Percentiles rank a stretch among this genome's conserved stretches.
phyloP scores from a whole-genome alignment of 495 filamentous ascomycete genomes.

The Neohortaea acidophila region DNA sequence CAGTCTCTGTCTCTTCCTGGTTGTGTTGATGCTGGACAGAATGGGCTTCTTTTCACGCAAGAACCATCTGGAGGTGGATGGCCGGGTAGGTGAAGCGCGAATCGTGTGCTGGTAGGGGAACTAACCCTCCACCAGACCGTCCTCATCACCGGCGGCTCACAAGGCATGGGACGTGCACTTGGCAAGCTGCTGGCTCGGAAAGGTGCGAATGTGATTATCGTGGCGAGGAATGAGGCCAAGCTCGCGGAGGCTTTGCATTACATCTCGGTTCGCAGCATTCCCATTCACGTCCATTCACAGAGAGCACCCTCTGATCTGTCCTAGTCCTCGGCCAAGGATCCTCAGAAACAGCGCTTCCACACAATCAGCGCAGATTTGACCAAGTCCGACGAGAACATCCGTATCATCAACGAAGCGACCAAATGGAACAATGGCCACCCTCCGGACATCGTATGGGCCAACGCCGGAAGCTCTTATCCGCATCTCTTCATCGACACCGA shows the following conservation, averaged over 20 bases:
- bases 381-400: slow-evolving; percentile 45
- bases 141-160: slow-evolving; percentile 79
- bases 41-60: slow-evolving; percentile 53
- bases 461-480: slow-evolving; percentile 63
- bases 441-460: slow-evolving; percentile 85
- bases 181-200: slow-evolving; percentile 59
- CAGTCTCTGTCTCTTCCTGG: slow-evolving; percentile 33
- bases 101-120: neutral
- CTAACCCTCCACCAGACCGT: slow-evolving; percentile 42
- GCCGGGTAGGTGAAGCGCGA: slow-evolving; percentile 39
- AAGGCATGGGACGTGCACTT: slow-evolving; percentile 72
- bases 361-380: slow-evolving; percentile 76
- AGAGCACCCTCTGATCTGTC: slow-evolving; percentile 2
- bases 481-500: slow-evolving; percentile 63
- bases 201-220: slow-evolving; percentile 76
- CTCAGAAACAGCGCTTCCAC: slow-evolving; percentile 58
- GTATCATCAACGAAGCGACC: slow-evolving; percentile 55
- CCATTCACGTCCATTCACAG: neutral
- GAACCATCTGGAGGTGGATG: slow-evolving; percentile 70
- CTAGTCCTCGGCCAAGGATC: slow-evolving; percentile 43
- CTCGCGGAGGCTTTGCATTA: slow-evolving; percentile 56
- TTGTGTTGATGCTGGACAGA: slow-evolving; percentile 26
- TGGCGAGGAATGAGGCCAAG: slow-evolving; percentile 60
- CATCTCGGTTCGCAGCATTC: slow-evolving; percentile 37
- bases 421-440: slow-evolving; percentile 64